Base-by-base conservation (phyloP, 2,329 filamentous ascomycete genomes). In the Phialophora expanda region DNA sequence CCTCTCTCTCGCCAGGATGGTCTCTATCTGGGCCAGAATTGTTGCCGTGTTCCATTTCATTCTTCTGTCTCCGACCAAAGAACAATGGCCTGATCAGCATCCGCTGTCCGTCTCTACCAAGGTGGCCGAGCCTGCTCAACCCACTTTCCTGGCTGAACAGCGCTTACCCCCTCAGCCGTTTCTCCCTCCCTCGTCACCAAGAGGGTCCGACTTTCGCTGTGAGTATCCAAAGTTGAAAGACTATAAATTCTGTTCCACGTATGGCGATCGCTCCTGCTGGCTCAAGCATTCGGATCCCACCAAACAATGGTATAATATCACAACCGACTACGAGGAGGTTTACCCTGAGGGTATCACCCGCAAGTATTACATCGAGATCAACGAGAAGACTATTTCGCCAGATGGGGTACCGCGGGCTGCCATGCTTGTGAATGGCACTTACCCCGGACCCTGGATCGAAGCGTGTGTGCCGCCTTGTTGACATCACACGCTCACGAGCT, bases 301-400 rank as follows among this genome's bases (percentile, higher is more conserved):
- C 6, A 20, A 28, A 34, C 46, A 44, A 30, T 20, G 17, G 30
- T 61, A 22, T 44, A 48, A 61, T 28, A 61, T 61, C 58, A 24
- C 26, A 8, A 61, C 58, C 7, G 58, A 61, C 48, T 61, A 61
- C 48, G 58, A 61, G 58, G 44, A 44, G 20, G 17, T 32, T 5
- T 26, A 3, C 3, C 58, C 58, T 9, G 32, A 41, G n/a, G 58
- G 58, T 41, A 61, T 53, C 7, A 51, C 30, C 14, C 26, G 58
- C 24, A 34, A 61, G 4, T 61, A 61, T 32, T 61, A 53, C 22
- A 32, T 61, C 26, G 58, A 61, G 8, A 17, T 61, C 17, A 38
- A 17, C 14, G 30, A 61, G 8, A 22, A 26, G 3, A 54, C 48
- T n/a, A n/a, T 30, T 20, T 26, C 34, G n/a, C 58, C 58, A 7